Conservation (phyloP, 805 yeast genomes). For the Ogataea sp. region DNA sequence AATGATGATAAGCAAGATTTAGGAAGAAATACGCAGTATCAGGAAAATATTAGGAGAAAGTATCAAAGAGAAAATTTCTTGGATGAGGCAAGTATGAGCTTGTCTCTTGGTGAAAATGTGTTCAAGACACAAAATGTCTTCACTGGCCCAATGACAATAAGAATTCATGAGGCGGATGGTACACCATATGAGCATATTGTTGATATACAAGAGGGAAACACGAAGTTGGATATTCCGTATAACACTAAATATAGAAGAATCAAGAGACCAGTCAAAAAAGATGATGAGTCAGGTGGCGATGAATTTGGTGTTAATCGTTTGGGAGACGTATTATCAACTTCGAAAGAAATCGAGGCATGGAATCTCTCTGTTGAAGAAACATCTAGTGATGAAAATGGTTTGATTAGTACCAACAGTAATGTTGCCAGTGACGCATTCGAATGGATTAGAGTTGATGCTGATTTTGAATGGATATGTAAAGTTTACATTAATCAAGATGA, state of each 20-base stretch:
- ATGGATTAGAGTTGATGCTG: slow-evolving; percentile 97
- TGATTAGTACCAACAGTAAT: no score
- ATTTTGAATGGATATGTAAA: slow-evolving; percentile 91
- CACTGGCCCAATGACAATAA: slow-evolving; percentile 91
- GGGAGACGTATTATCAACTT: slow-evolving; percentile 68
- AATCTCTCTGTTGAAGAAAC: slow-evolving; percentile 55
- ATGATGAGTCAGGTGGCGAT: slow-evolving; percentile 23
- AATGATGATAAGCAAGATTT: slow-evolving; percentile 6
- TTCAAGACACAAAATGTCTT: slow-evolving; percentile 45
- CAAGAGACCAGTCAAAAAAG: slow-evolving; percentile 54
- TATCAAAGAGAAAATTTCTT: slow-evolving; percentile 31
- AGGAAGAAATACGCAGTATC: slow-evolving; percentile 7
- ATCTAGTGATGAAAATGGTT: slow-evolving; percentile 63
- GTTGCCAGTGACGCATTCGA: slow-evolving; percentile 85
- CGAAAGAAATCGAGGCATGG: slow-evolving; percentile 65
- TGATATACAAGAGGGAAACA: slow-evolving; percentile 74
- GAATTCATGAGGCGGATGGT: slow-evolving; percentile 97
- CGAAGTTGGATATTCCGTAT: slow-evolving; percentile 88
- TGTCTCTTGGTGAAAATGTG: slow-evolving; percentile 32
- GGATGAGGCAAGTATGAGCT: slow-evolving; percentile 32
- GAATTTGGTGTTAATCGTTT: slow-evolving; percentile 35
- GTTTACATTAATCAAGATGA: slow-evolving; percentile 82
- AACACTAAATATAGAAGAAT: slow-evolving; percentile 86
- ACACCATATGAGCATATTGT: slow-evolving; percentile 98
- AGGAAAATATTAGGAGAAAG: slow-evolving; percentile 8